Evolutionary conservation across 163 green algal genomes (phyloP).

Genomic region (Chlorella variabilis): DNA sequence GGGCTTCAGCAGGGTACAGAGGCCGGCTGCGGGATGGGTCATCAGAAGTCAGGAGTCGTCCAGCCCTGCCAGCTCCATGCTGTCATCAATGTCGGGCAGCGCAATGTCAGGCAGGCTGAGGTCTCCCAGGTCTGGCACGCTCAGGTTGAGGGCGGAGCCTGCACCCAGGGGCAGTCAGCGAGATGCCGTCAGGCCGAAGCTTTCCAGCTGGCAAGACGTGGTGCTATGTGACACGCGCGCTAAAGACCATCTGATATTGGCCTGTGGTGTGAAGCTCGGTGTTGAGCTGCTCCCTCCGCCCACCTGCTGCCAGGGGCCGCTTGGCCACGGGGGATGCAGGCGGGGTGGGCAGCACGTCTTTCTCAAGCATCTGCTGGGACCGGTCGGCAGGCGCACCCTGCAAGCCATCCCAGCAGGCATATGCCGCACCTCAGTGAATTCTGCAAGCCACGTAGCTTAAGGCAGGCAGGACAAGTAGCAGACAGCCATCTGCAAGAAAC

Average conservation of each 20-base stretch:
- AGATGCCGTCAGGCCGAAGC: too few species aligned
- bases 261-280: not conserved
- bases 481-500: not conserved
- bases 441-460: not conserved
- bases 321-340: constrained; percentile 23
- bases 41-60: not conserved
- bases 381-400: constrained; percentile 5
- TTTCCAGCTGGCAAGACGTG: too few species aligned
- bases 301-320: not conserved
- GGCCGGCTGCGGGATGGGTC: too few species aligned
- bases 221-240: too few species aligned
- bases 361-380: constrained; percentile 5
- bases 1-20: too few species aligned
- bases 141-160: not conserved
- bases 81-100: constrained; percentile 4
- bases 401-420: not conserved
- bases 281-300: not conserved
- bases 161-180: not conserved
- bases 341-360: constrained; percentile 15
- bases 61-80: not conserved
- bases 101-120: constrained; percentile 1
- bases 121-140: constrained; percentile 1
- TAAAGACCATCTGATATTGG: too few species aligned
- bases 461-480: not conserved
- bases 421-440: not conserved